Conservation (phyloP, 208 protist genomes). For the Trypanosoma congolense region DNA sequence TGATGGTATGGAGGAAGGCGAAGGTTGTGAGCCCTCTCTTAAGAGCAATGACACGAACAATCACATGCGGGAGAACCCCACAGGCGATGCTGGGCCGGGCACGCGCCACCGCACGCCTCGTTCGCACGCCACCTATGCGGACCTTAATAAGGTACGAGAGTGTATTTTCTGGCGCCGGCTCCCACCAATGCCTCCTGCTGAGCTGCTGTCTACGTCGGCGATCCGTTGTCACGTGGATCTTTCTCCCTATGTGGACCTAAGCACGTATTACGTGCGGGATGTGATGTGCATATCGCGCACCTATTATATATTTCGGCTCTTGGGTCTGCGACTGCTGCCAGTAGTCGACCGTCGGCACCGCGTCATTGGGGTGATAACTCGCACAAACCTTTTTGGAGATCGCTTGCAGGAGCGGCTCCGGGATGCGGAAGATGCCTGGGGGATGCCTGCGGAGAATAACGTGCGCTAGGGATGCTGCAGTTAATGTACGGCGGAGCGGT, state of each 20-base stretch:
- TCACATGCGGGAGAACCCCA: not conserved
- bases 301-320: slow-evolving; percentile 66
- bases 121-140: slow-evolving; percentile 32
- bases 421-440: slow-evolving; percentile 9
- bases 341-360: slow-evolving; percentile 54
- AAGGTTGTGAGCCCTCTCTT: not conserved
- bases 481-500: no score
- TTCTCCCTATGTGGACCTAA: slow-evolving; percentile 56
- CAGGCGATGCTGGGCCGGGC: not conserved
- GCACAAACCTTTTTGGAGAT: slow-evolving; percentile 65
- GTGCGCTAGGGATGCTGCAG: no score
- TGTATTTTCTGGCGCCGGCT: slow-evolving; percentile 52
- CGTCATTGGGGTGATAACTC: slow-evolving; percentile 77
- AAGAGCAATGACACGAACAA: not conserved
- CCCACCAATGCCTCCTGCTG: slow-evolving; percentile 22
- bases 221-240: slow-evolving; percentile 21
- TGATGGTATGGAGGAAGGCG: not conserved
- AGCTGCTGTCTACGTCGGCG: slow-evolving; percentile 23
- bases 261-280: slow-evolving; percentile 48
- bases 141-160: slow-evolving; percentile 42
- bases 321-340: slow-evolving; percentile 77
- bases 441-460: slow-evolving; percentile 3
- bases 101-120: slow-evolving; percentile 2
- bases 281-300: slow-evolving; percentile 58
- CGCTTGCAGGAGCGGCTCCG: slow-evolving; percentile 43